Percentiles rank a stretch among this genome's conserved stretches.
Conservation (phyloP, 345 rosid genomes). For the Citrus cavaleriei region DNA sequence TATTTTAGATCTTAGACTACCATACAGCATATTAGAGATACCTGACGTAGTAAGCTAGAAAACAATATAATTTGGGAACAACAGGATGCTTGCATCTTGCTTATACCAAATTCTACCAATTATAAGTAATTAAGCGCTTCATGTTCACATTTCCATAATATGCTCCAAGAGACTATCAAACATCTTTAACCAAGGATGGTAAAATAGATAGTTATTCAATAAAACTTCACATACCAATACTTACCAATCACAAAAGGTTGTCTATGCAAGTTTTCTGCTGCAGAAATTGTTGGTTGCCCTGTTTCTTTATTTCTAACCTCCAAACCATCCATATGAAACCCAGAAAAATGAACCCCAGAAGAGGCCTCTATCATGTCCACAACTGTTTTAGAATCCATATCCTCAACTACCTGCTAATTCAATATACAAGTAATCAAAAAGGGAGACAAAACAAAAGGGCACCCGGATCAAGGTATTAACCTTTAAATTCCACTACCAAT, state of each 20-base stretch:
- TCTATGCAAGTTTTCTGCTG: conserved; percentile 47
- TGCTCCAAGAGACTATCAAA: not conserved
- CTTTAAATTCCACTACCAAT: not conserved
- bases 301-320: conserved; percentile 27
- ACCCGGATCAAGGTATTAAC: not conserved
- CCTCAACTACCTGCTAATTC: conserved; percentile 17
- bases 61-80: no score
- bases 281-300: conserved; percentile 47
- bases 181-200: not conserved
- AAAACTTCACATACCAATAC: conserved; percentile 8
- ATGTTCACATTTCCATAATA: not conserved
- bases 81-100: not conserved
- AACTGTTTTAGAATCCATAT: conserved; percentile 62
- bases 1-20: no score
- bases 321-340: conserved; percentile 75
- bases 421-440: not conserved
- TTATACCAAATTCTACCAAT: not conserved
- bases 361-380: conserved; percentile 90
- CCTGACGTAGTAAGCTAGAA: no score
- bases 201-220: not conserved
- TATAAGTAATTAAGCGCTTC: not conserved
- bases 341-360: conserved; percentile 81
- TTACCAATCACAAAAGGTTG: conserved; percentile 95
- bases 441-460: not conserved
- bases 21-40: no score